Conservation (phyloP, 2,329 filamentous ascomycete species). For the Sporothrix luriei region DNA sequence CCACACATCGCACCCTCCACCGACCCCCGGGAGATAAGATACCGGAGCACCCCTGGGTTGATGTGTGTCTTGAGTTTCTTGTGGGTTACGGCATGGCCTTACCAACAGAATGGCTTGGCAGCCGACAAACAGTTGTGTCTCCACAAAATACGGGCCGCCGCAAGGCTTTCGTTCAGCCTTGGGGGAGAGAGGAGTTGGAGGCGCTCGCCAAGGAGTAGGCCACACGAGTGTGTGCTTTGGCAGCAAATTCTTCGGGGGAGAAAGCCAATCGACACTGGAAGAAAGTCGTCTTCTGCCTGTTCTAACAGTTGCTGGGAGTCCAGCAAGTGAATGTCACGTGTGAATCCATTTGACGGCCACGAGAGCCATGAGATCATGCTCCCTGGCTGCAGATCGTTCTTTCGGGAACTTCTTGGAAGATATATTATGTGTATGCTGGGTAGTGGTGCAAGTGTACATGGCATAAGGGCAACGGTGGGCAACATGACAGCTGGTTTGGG, state of each 20-base stretch:
- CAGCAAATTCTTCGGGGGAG: background rate
- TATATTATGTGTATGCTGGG: too few species aligned
- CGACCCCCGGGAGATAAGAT: constrained; percentile 24
- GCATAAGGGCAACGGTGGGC: background rate
- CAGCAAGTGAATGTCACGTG: background rate
- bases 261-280: background rate
- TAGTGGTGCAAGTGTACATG: background rate
- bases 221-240: background rate
- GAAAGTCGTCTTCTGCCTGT: background rate
- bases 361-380: constrained; percentile 16
- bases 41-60: background rate
- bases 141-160: background rate
- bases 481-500: background rate
- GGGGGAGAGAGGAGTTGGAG: background rate
- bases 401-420: too few species aligned
- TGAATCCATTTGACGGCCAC: too few species aligned
- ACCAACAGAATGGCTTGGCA: constrained; percentile 13
- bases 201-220: background rate
- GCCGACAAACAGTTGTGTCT: background rate
- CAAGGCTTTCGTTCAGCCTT: constrained; percentile 16
- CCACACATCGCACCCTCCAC: background rate
- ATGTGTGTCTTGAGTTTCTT: constrained; percentile 25
- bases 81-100: constrained; percentile 28
- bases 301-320: constrained; percentile 1
- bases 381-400: background rate